These are phyloP conservation scores for Infundibulicybe gibba DNA, from an alignment of 768 basidiomycete species.

Conservation along the genomic window DNA sequence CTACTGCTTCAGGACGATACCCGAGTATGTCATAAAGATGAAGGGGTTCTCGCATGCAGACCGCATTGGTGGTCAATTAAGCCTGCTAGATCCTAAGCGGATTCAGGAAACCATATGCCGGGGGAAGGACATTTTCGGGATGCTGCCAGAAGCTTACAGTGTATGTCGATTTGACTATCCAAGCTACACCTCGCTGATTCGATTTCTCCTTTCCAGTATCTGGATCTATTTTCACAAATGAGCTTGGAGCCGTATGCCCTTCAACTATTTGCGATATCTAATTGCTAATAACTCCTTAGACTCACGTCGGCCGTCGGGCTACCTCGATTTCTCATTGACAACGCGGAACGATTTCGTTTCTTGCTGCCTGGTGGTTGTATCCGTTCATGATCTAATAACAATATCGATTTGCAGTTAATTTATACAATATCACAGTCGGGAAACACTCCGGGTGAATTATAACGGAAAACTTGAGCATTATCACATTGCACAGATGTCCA, in stretches of 20 bases:
- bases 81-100: slow-evolving; percentile 42
- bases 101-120: slow-evolving; percentile 58
- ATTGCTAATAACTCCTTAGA: slow-evolving; percentile 6
- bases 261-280: background rate
- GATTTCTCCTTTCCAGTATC: slow-evolving; percentile 32
- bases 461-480: too few relatives aligned
- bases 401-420: too few relatives aligned
- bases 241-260: slow-evolving; percentile 46
- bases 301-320: slow-evolving; percentile 46
- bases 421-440: too few relatives aligned
- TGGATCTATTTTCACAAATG: slow-evolving; percentile 50
- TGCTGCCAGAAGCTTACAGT: slow-evolving; percentile 61
- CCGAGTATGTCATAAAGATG: slow-evolving; percentile 60
- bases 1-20: slow-evolving; percentile 59
- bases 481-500: too few relatives aligned
- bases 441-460: too few relatives aligned
- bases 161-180: slow-evolving; percentile 25
- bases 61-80: slow-evolving; percentile 45
- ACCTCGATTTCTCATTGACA: slow-evolving; percentile 47
- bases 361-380: slow-evolving; percentile 53
- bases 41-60: slow-evolving; percentile 59
- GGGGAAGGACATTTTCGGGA: slow-evolving; percentile 61
- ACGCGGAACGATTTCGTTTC: slow-evolving; percentile 46
- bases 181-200: background rate
- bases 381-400: slow-evolving; percentile 13